Conservation (phyloP, 1,284 basidiomycete genomes). For the Mycena sp. region DNA sequence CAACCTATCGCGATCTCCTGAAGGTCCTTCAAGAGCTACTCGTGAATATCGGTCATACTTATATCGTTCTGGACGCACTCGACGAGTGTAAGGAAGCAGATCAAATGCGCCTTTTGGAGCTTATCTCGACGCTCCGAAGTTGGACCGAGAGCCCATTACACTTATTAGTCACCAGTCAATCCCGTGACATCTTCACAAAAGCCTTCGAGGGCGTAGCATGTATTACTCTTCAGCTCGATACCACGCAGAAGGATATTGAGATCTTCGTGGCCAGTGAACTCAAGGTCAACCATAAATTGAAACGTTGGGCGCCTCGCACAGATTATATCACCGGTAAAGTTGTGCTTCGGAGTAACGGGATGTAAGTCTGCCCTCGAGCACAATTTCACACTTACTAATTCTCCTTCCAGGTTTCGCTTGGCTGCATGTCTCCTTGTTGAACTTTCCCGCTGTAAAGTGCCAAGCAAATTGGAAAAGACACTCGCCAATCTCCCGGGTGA, state of each 20-base stretch:
- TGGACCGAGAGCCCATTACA: background rate
- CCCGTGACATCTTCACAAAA: background rate
- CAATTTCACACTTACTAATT: background rate
- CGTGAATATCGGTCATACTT: background rate
- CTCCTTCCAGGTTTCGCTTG: background rate
- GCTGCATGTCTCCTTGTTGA: background rate
- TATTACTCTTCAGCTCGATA: background rate
- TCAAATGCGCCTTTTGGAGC: background rate
- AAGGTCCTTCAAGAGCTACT: background rate
- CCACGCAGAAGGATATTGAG: background rate
- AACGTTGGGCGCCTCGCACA: background rate
- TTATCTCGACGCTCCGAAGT: background rate
- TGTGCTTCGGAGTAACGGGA: background rate
- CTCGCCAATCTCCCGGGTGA: background rate
- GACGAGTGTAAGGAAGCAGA: background rate
- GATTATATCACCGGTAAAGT: background rate
- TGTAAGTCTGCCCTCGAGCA: background rate
- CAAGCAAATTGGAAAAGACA: background rate
- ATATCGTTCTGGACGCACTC: constrained; percentile 9
- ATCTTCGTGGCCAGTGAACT: background rate
- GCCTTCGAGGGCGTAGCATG: background rate
- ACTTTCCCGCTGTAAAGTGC: background rate
- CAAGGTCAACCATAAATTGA: background rate
- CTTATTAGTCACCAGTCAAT: background rate
- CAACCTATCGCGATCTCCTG: background rate